Evolutionary conservation across 768 basidiomycete species (phyloP), one percentile per base, ranked within the genome.

Genomic region (Cantharellus anzutake): DNA sequence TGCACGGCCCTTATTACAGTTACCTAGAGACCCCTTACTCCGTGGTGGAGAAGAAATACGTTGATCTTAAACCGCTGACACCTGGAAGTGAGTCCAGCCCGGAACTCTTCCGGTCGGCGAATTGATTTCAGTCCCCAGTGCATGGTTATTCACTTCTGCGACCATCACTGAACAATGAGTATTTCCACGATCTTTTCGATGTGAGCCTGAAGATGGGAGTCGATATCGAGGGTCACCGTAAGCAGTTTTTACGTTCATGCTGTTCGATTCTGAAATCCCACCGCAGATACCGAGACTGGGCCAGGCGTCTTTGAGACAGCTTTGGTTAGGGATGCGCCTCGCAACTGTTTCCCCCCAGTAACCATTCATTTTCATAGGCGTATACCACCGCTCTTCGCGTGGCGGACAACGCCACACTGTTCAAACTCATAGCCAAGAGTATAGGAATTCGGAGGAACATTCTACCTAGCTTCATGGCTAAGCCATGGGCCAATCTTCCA

Each of bases 391-490:
- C 86, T 1, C 65, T 78, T 40, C 75, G 83, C 56, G 90, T 93
- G 80, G 91, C 87, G 0, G 91, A 94, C 66, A 92, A 91, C 67
- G 92, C 93, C 0, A 78, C 83, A 58, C 72, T 99, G 53, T 99
- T 89, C 79, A 99, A 99, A 69, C 86, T 83, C 64, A 70, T 87
- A 11, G 86, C 89, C 2, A 97, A 97, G 75, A 89, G 89, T 61
- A 72, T 94, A 2, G 94, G 94, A 0, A 86, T 96, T 78, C 80
- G 83, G 68, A 76, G 86, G 63, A 86, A 85, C 4, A 75, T 99
- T 59, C 78, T 90, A 42, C 94, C 96, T 1, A 94, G 89, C 61
- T 99, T 99, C 71, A 98, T 97, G 94, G 92, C 93, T 0, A 97
- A 97, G 66, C 93, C 93, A 35, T 96, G 89, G 86, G 82, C 40